phyloP scores from a whole-genome alignment of 805 yeast species.

The Pichia membranifaciens region DNA sequence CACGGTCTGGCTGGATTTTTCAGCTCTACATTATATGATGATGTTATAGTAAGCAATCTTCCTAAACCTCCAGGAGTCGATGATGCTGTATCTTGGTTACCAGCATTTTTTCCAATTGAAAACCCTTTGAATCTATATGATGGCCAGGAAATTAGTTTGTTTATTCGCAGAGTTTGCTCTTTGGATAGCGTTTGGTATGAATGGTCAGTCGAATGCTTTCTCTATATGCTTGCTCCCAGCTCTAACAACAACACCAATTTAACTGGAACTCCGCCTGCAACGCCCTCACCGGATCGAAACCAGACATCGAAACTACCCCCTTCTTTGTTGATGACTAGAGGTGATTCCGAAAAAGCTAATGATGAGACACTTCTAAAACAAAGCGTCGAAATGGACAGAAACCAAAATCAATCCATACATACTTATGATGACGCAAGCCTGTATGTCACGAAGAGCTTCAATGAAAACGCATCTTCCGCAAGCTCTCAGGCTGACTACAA shows the following conservation, averaged over 20 bases:
- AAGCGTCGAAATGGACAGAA: background rate
- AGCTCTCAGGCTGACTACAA: slow-evolving; percentile 18
- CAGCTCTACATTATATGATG: slow-evolving; percentile 60
- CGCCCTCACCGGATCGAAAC: background rate
- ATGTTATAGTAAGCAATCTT: slow-evolving; percentile 45
- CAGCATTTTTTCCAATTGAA: slow-evolving; percentile 55
- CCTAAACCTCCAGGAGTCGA: slow-evolving; percentile 26
- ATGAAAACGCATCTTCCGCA: slow-evolving; percentile 7
- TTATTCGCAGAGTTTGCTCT: slow-evolving; percentile 43
- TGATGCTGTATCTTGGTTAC: slow-evolving; percentile 54
- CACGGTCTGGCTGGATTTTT: slow-evolving; percentile 79
- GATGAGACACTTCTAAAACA: background rate
- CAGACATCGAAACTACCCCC: background rate
- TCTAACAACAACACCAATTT: no score
- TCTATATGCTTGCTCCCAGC: slow-evolving; percentile 27
- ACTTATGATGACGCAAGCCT: slow-evolving; percentile 3
- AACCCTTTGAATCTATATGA: slow-evolving; percentile 48
- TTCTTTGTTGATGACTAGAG: slow-evolving; percentile 1
- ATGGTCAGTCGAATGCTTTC: slow-evolving; percentile 54
- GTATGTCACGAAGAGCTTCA: slow-evolving; percentile 2
- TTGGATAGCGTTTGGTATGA: slow-evolving; percentile 54
- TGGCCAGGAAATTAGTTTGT: slow-evolving; percentile 48
- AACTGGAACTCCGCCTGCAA: background rate
- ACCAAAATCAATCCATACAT: background rate
- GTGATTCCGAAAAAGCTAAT: background rate